Percentiles rank a stretch among this genome's conserved stretches.
Evolutionary conservation across 257 asterid species (phyloP).

Genomic region (Datura wrightii): DNA sequence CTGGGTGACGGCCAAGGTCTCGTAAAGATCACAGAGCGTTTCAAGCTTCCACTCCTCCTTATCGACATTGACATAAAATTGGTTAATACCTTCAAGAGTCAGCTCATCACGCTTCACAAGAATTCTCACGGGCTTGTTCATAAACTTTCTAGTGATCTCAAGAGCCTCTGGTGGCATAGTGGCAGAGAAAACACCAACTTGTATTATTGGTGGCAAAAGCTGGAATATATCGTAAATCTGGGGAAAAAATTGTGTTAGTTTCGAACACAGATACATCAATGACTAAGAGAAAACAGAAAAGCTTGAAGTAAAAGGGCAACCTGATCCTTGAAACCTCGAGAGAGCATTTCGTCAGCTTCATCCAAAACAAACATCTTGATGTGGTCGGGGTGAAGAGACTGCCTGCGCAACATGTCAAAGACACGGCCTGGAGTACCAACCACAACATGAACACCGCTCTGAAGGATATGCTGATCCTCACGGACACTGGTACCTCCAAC

Average conservation of each 20-base stretch:
- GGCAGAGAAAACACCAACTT: no score
- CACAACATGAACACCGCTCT: no score
- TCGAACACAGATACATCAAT: not conserved
- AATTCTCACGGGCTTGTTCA: no score
- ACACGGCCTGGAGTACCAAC: no score
- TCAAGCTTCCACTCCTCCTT: constrained; percentile 32
- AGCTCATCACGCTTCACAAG: constrained; percentile 48
- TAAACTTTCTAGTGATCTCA: no score
- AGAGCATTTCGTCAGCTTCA: no score
- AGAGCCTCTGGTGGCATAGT: no score
- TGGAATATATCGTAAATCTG: no score
- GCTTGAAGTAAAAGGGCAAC: constrained; percentile 30
- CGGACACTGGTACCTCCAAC: constrained; percentile 59
- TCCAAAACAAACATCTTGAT: no score
- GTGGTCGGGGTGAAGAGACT: no score
- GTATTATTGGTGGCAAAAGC: no score
- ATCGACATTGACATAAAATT: not conserved
- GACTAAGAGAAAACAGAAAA: not conserved
- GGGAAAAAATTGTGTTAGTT: not conserved
- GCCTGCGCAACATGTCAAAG: no score
- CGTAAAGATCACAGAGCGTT: constrained; percentile 60
- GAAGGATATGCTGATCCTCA: constrained; percentile 40
- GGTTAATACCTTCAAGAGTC: constrained; percentile 39
- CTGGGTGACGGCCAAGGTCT: constrained; percentile 58
- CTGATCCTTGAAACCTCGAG: constrained; percentile 26